A percentile compares a stretch with the other conserved stretches of the same genome.
phyloP scores from a whole-genome alignment of 2,329 filamentous ascomycete species.

The Neonectria neomacrospora region DNA sequence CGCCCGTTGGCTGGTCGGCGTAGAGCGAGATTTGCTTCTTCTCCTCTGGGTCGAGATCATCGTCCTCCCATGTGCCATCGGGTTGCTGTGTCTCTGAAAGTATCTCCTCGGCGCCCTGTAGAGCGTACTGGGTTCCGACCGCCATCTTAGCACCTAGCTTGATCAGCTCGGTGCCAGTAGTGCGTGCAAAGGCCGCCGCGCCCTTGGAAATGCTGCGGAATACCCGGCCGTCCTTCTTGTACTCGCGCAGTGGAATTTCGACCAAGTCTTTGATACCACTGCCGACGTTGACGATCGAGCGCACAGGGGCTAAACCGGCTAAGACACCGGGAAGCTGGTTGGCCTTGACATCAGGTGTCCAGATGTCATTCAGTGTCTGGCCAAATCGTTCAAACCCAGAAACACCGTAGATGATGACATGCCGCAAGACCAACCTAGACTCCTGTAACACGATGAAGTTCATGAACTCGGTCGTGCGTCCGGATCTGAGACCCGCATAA shows the following conservation, averaged over 20 bases:
- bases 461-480: conserved; percentile 97
- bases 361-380: conserved; percentile 91
- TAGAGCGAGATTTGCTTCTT: conserved; percentile 88
- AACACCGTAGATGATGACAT: conserved; percentile 92
- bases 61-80: conserved; percentile 65
- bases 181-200: conserved; percentile 88
- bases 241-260: conserved; percentile 90
- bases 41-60: conserved; percentile 73
- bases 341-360: conserved; percentile 91
- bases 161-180: conserved; percentile 93
- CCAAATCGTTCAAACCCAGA: conserved; percentile 91
- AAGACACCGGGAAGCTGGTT: conserved; percentile 92
- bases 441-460: conserved; percentile 95
- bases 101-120: conserved; percentile 88
- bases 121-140: conserved; percentile 91
- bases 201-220: conserved; percentile 94
- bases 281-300: conserved; percentile 90
- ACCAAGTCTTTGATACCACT: conserved; percentile 87
- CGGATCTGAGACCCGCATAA: conserved; percentile 90
- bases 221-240: conserved; percentile 91
- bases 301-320: conserved; percentile 88
- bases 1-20: conserved; percentile 90
- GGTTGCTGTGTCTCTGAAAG: conserved; percentile 61
- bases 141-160: conserved; percentile 94
- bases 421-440: conserved; percentile 84